Percentiles rank a stretch among this genome's conserved stretches.
These are phyloP conservation scores for Hemerocallis citrina DNA, from an alignment of 106 monocot genomes.

Conservation along the genomic window DNA sequence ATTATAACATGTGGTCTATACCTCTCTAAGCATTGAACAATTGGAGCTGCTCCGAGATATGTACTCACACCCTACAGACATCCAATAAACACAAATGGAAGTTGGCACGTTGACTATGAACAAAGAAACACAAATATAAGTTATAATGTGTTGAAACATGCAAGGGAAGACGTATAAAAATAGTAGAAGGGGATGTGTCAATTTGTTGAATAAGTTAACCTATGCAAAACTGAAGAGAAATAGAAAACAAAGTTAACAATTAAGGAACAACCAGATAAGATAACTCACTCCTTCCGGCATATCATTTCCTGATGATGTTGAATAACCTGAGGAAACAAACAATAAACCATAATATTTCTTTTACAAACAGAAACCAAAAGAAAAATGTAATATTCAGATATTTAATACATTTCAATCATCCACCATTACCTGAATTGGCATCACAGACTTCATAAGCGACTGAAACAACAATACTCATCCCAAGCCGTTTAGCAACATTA, in stretches of 20 bases:
- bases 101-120: neutral
- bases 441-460: slow-evolving; percentile 62
- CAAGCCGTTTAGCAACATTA: slow-evolving; percentile 37
- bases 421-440: slow-evolving; percentile 5
- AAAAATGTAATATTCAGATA: neutral
- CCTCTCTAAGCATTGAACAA: slow-evolving; percentile 87
- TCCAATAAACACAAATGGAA: slow-evolving; percentile 1
- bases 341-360: neutral
- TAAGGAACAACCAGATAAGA: neutral
- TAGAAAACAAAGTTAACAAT: too few species aligned
- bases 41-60: slow-evolving; percentile 87
- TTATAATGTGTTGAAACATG: neutral
- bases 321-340: slow-evolving; percentile 29
- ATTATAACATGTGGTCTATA: slow-evolving; percentile 75
- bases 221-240: too few species aligned
- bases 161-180: neutral
- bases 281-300: slow-evolving; percentile 37
- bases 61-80: slow-evolving; percentile 69
- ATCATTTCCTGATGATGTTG: slow-evolving; percentile 6
- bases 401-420: slow-evolving; percentile 10
- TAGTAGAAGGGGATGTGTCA: too few species aligned
- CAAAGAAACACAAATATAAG: neutral
- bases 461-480: slow-evolving; percentile 40
- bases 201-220: neutral
- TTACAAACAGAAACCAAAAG: neutral